These are phyloP conservation scores for Backusella parvicylindrica DNA, from an alignment of 192 early-diverging fungal species.

Conservation along the genomic window DNA sequence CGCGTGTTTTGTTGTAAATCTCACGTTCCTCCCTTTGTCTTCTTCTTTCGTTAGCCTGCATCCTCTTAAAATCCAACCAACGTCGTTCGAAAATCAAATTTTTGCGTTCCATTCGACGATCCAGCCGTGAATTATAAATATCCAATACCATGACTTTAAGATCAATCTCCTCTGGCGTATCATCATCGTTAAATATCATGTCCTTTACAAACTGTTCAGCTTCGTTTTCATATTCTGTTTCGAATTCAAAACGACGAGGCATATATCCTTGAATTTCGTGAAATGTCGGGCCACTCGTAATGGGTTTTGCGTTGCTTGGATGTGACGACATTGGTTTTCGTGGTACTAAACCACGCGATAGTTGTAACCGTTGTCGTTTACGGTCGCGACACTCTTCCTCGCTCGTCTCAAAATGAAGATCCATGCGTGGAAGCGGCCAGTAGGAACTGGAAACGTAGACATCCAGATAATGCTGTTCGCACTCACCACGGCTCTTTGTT, in stretches of 20 bases:
- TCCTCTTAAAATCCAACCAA: slow-evolving; percentile 84
- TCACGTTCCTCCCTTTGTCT: slow-evolving; percentile 89
- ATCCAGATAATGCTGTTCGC: slow-evolving; percentile 85
- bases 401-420: slow-evolving; percentile 58
- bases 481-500: slow-evolving; percentile 84
- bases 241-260: slow-evolving; percentile 95
- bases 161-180: slow-evolving; percentile 82
- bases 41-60: slow-evolving; percentile 75
- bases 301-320: slow-evolving; percentile 43
- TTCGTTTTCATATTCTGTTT: slow-evolving; percentile 94
- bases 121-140: slow-evolving; percentile 89
- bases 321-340: slow-evolving; percentile 18
- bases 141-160: slow-evolving; percentile 87
- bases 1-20: slow-evolving; percentile 68
- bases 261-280: slow-evolving; percentile 98
- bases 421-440: slow-evolving; percentile 88
- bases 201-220: slow-evolving; percentile 95
- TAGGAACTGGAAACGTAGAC: slow-evolving; percentile 70
- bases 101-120: slow-evolving; percentile 79
- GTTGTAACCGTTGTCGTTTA: slow-evolving; percentile 28
- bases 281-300: slow-evolving; percentile 83
- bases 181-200: slow-evolving; percentile 86
- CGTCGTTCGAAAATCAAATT: slow-evolving; percentile 87
- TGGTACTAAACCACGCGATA: slow-evolving; percentile 9
- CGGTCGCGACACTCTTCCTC: slow-evolving; percentile 38